phyloP scores from a whole-genome alignment of 2,329 filamentous ascomycete species.

The Lachnellula subtilissima region DNA sequence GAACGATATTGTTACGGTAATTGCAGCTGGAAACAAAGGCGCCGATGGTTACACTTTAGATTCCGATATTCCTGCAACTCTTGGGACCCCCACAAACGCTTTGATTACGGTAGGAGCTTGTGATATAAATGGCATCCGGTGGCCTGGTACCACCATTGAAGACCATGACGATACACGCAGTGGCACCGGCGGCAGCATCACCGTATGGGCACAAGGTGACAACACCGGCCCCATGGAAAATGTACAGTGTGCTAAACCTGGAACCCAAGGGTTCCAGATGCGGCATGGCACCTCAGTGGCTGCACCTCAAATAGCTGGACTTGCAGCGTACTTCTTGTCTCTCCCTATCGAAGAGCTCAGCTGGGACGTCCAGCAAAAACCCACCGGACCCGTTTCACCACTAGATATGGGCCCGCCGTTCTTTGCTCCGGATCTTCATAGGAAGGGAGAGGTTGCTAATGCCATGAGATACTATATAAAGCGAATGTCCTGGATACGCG shows the following conservation, averaged over 20 bases:
- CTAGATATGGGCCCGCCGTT: not conserved
- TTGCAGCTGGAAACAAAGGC: not conserved
- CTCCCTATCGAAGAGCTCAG: not conserved
- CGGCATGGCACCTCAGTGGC: not conserved
- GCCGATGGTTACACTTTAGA: not conserved
- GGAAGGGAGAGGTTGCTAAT: not conserved
- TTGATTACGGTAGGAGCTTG: slow-evolving; percentile 5
- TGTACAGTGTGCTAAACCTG: not conserved
- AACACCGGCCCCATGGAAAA: not conserved
- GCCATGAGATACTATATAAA: slow-evolving; percentile 1
- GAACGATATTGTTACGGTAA: slow-evolving; percentile 1
- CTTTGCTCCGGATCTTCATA: not conserved
- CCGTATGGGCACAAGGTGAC: not conserved
- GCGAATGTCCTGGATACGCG: not conserved
- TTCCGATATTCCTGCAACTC: not conserved
- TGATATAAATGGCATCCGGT: not conserved
- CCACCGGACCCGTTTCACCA: not conserved
- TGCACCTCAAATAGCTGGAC: slow-evolving; percentile 2
- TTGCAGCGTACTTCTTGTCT: slow-evolving; percentile 3
- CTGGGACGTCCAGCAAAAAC: too few relatives aligned
- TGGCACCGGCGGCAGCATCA: not conserved
- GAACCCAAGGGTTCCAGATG: not conserved
- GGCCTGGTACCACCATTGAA: not conserved
- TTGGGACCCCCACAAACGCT: not conserved
- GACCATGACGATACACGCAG: not conserved